phyloP scores from a whole-genome alignment of 2,329 filamentous ascomycete species.

The Exophiala calicioides region DNA sequence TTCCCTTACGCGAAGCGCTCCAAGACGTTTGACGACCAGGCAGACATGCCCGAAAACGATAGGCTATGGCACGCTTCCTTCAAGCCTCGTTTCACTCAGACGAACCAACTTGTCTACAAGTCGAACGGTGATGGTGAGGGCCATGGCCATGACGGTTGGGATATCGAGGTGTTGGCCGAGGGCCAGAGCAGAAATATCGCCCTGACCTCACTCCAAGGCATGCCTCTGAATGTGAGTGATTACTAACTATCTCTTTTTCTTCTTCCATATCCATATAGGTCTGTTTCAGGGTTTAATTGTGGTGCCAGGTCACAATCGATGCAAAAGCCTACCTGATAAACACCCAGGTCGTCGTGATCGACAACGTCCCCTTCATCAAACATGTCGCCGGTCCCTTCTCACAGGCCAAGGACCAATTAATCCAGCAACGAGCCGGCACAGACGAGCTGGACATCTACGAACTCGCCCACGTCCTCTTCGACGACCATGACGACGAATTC shows the following conservation, averaged over 20 bases:
- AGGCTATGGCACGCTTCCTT: constrained; percentile 70
- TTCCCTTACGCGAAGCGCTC: constrained; percentile 82
- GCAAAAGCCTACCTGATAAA: constrained; percentile 18
- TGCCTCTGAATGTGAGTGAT: constrained; percentile 5
- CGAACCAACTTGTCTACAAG: constrained; percentile 24
- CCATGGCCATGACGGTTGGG: constrained; percentile 8
- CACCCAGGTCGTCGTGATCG: constrained; percentile 47
- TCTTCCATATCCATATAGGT: no score
- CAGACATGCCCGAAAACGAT: constrained; percentile 63
- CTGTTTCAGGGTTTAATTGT: no score
- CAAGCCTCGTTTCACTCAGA: constrained; percentile 31
- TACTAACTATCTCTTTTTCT: no score
- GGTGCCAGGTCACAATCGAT: constrained; percentile 16
- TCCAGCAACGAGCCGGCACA: constrained; percentile 12
- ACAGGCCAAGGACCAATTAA: constrained; percentile 34
- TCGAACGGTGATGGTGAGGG: not conserved
- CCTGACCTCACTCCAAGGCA: constrained; percentile 18
- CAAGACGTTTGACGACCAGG: constrained; percentile 65
- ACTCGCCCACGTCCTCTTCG: constrained; percentile 80
- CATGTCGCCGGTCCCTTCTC: constrained; percentile 34
- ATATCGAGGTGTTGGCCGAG: constrained; percentile 8
- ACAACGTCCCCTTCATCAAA: constrained; percentile 60
- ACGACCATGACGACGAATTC: constrained; percentile 52
- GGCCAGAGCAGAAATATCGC: constrained; percentile 5
- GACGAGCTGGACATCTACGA: constrained; percentile 69